Evolutionary conservation across 2,329 filamentous ascomycete genomes (phyloP).

Genomic region (Trichoderma sp.): DNA sequence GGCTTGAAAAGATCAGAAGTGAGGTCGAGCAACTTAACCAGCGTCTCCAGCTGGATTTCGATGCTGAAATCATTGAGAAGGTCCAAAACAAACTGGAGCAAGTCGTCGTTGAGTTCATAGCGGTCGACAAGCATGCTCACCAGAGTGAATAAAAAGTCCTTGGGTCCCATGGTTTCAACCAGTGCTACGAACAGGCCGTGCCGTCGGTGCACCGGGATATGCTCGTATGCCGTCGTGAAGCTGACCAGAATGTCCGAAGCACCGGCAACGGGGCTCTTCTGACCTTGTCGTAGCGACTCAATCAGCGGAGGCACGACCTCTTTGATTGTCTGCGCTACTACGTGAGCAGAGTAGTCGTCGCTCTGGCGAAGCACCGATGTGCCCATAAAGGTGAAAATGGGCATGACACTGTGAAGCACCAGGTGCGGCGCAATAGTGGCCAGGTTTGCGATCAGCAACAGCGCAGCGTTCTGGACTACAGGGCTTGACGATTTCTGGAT

Average conservation of each 20-base stretch:
- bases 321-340: conserved; percentile 92
- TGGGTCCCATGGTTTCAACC: conserved; percentile 77
- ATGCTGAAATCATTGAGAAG: conserved; percentile 71
- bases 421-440: conserved; percentile 86
- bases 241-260: conserved; percentile 89
- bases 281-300: conserved; percentile 76
- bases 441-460: conserved; percentile 82
- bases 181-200: conserved; percentile 81
- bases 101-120: conserved; percentile 73
- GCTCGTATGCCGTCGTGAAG: conserved; percentile 94
- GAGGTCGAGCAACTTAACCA: conserved; percentile 74
- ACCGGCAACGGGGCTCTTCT: conserved; percentile 73
- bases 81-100: conserved; percentile 72
- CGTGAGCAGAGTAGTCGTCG: conserved; percentile 94
- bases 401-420: conserved; percentile 96
- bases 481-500: conserved; percentile 88
- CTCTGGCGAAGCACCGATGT: conserved; percentile 86
- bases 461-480: conserved; percentile 87
- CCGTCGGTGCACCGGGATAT: conserved; percentile 85
- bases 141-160: conserved; percentile 85
- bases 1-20: conserved; percentile 72
- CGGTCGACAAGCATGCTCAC: conserved; percentile 88
- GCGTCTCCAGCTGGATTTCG: conserved; percentile 72
- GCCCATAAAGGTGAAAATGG: conserved; percentile 98
- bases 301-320: conserved; percentile 92